Evolutionary conservation across 106 monocot species (phyloP), one percentile per base, ranked within the genome.

Genomic region (Cymbidium sinense): DNA sequence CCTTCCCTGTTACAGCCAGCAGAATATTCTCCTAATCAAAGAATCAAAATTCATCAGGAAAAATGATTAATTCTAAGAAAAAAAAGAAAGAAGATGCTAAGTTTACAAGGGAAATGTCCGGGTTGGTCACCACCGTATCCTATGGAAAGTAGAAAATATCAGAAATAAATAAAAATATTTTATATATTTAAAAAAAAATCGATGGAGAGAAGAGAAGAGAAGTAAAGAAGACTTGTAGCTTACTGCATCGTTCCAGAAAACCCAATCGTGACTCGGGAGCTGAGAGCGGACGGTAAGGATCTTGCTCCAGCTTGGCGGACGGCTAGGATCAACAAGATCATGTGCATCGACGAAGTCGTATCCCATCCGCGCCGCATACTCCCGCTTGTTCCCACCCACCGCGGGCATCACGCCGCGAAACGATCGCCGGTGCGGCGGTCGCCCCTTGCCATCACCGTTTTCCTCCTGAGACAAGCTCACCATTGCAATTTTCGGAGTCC

Each of bases 171-270:
- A 39, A 39, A 37, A 17, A 39, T n/a, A 31, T 31, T 54, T 28
- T 18, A 31, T 25, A 41, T 33, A 5, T 23, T 43, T 37, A 74
- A 47, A 47, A 47, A 2, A 2, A 47, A 47, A 17, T 13, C 2
- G 15, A 47, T 47, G 44, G 25, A 54, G 44, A 33, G 31, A 0
- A 76, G 1, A n/a, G 30, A 17, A 21, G 33, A 19, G 18, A 20
- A 33, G 21, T 1, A 11, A 47, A 15, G 13, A 47, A 47, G n/a
- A 47, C 0, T 2, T 33, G 55, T 2, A 3, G 77, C 89, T 73
- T 73, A 96, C 95, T 0, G 88, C 95, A 71, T 96, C 93, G 82
- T 96, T 90, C 95, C 93, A 93, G 87, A 96, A 96, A 44, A 96
- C 71, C 93, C 95, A 96, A 54, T 93, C 85, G 78, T 89, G 86